A percentile compares a stretch with the other conserved stretches of the same genome.
phyloP scores from a whole-genome alignment of 495 filamentous ascomycete species.

The Cairneyella variabilis region DNA sequence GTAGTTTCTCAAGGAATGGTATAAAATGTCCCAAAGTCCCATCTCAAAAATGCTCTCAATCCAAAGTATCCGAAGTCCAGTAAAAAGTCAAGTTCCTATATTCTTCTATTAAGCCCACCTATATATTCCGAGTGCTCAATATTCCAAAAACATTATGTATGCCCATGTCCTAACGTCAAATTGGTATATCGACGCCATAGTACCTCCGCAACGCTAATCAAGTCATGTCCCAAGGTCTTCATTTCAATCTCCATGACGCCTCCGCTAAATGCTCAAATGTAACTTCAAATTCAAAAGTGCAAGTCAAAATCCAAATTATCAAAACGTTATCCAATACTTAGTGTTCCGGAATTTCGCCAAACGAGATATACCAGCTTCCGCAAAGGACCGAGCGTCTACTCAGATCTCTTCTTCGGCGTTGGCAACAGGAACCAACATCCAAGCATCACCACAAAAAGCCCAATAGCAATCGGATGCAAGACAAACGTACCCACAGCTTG shows the following conservation, averaged over 20 bases:
- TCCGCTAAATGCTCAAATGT: neutral
- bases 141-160: too few relatives aligned
- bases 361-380: neutral
- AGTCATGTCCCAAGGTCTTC: neutral
- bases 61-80: too few relatives aligned
- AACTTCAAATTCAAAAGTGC: neutral
- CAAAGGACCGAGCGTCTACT: conserved; percentile 33
- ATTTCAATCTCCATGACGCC: neutral
- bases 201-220: neutral
- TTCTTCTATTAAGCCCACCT: too few relatives aligned
- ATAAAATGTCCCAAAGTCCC: too few relatives aligned
- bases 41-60: too few relatives aligned
- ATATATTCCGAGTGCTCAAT: too few relatives aligned
- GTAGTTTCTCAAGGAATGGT: too few relatives aligned
- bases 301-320: neutral
- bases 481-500: conserved; percentile 68
- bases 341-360: neutral
- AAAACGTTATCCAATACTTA: neutral
- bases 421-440: conserved; percentile 60
- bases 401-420: conserved; percentile 47
- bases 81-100: too few relatives aligned
- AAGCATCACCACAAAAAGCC: conserved; percentile 66
- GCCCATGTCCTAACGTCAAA: neutral
- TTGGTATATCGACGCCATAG: neutral
- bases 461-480: conserved; percentile 68